Evolutionary conservation across 2,329 filamentous ascomycete genomes (phyloP).

Genomic region (Fusarium poae): DNA sequence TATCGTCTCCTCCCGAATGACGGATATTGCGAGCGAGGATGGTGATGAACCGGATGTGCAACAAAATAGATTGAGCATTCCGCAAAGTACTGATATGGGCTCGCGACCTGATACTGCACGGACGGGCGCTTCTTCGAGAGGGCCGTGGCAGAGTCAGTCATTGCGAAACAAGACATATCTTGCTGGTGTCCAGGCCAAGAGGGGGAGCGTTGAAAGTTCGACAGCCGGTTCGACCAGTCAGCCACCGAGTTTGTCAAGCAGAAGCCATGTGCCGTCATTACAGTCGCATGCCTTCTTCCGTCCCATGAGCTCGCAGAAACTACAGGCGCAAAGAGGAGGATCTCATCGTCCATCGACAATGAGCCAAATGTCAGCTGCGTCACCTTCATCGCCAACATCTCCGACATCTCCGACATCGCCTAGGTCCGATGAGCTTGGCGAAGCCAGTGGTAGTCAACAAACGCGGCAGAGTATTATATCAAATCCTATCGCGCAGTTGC

Average conservation of each 20-base stretch:
- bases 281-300: conserved; percentile 93
- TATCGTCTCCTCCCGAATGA: conserved; percentile 80
- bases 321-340: conserved; percentile 87
- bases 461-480: conserved; percentile 70
- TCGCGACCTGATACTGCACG: conserved; percentile 68
- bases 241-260: conserved; percentile 73
- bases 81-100: conserved; percentile 57
- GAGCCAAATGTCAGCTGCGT: conserved; percentile 51
- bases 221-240: conserved; percentile 66
- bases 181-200: conserved; percentile 60
- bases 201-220: conserved; percentile 58
- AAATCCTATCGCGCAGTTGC: conserved; percentile 57
- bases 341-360: conserved; percentile 61
- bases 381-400: conserved; percentile 36
- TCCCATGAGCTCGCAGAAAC: conserved; percentile 94
- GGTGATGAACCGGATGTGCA: conserved; percentile 59
- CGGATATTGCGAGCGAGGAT: conserved; percentile 71
- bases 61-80: conserved; percentile 45
- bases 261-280: conserved; percentile 90
- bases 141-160: conserved; percentile 67
- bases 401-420: conserved; percentile 34
- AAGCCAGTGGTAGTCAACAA: conserved; percentile 59
- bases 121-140: conserved; percentile 59
- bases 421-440: conserved; percentile 57
- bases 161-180: conserved; percentile 64